Base-by-base conservation (phyloP, 2,329 filamentous ascomycete genomes). In the Talaromyces sp. region DNA sequence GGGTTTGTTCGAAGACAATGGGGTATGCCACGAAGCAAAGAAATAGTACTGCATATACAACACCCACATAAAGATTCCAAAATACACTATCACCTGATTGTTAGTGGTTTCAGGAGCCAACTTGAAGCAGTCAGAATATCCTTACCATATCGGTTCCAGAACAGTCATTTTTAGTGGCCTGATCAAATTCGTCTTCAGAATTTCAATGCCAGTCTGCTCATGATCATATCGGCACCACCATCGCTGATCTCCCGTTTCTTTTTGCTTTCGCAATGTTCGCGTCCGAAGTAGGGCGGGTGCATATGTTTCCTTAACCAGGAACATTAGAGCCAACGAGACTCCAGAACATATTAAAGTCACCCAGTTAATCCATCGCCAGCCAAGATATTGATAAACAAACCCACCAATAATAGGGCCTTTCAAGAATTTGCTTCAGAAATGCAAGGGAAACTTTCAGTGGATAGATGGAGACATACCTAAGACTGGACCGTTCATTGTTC, bases 351-450 rank as follows among this genome's bases (percentile, higher is more conserved):
- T 90, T 60, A 91, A 71, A 10, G 87, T 81, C 7, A 91, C 77
- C 87, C 88, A 94, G 64, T 88, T 88, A 14, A 85, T 86, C 88
- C 89, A 94, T 27, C 89, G 76, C 90, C 90, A 95, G 2, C 89
- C 89, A 3, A 91, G 75, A 55, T 64, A 61, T 32, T 65, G 54
- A 24, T 54, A 64, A 1, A 66, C 51, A 43, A 65, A 90, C 63
- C 0, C 86, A 81, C 60, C 60, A 14, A 62, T 57, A 2, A 63
- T 64, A 4, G 60, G 58, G 4, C 60, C 60, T 63, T 17, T 17
- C 4, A 13, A 4, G 27, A 8, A 32, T 10, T 14, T 27, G 35
- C 39, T 10, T 39, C 19, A 35, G 4, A 9, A 6, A 19, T n/a
- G 13, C 16, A 11, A n/a, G 16, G 40, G 4, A 3, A 43, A 77